Evolutionary conservation across 768 basidiomycete species (phyloP).

Genomic region (Sporobolomyces pararoseus): DNA sequence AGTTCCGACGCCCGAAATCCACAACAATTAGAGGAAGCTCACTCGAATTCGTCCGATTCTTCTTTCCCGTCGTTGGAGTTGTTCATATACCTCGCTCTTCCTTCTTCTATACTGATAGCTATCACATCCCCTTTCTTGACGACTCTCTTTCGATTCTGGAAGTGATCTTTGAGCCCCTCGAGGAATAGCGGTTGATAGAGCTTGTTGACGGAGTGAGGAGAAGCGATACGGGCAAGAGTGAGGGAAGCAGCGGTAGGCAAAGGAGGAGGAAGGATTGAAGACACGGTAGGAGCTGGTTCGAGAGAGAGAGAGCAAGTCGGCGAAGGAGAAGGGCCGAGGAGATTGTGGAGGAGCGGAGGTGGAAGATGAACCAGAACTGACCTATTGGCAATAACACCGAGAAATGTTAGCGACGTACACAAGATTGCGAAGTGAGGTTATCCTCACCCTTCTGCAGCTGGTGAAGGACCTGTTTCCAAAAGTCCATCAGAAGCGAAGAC

Average conservation of each 20-base stretch:
- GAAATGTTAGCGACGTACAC: too few species aligned
- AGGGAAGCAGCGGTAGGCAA: constrained; percentile 66
- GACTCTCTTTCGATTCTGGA: constrained; percentile 57
- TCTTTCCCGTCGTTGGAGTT: constrained; percentile 42
- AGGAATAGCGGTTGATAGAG: constrained; percentile 63
- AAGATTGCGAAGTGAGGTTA: too few species aligned
- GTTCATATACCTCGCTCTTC: constrained; percentile 31
- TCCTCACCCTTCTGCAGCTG: background rate
- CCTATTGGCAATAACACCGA: background rate
- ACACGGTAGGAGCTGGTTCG: constrained; percentile 1
- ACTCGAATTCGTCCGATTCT: constrained; percentile 44
- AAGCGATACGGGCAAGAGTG: constrained; percentile 75
- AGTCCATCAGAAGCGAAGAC: constrained; percentile 29
- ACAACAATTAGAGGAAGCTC: background rate
- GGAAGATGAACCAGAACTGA: background rate
- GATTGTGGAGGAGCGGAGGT: constrained; percentile 27
- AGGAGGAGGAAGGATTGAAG: constrained; percentile 4
- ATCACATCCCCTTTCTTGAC: constrained; percentile 73
- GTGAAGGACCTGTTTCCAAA: too few species aligned
- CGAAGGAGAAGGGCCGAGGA: constrained; percentile 15
- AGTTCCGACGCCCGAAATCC: too few species aligned
- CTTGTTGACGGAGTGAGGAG: constrained; percentile 65
- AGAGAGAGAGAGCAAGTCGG: constrained; percentile 4
- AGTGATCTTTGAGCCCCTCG: constrained; percentile 62
- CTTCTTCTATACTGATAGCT: constrained; percentile 59